Conservation (phyloP, 768 basidiomycete genomes). For the Russula foetens region DNA sequence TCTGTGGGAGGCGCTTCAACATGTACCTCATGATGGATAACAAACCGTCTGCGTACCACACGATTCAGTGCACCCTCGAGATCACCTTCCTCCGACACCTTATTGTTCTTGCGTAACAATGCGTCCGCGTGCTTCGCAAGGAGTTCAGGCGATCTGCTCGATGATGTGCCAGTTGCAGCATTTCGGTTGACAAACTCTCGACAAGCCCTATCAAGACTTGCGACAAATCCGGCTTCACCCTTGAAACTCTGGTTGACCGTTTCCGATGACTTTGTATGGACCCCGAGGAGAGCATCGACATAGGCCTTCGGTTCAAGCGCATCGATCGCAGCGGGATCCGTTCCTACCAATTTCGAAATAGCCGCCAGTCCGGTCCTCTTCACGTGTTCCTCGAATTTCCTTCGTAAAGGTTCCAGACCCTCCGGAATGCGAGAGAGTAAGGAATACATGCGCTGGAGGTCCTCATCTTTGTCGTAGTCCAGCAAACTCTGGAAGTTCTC, state of each 20-base stretch:
- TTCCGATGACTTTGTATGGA: conserved; percentile 87
- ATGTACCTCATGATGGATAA: neutral
- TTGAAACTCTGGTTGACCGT: conserved; percentile 84
- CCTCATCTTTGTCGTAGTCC: conserved; percentile 92
- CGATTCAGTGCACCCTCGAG: conserved; percentile 82
- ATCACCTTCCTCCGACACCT: no score
- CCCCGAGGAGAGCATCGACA: conserved; percentile 84
- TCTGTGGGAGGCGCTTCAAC: conserved; percentile 39
- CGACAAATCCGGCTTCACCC: conserved; percentile 90
- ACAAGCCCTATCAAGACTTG: conserved; percentile 90
- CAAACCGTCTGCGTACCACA: conserved; percentile 76
- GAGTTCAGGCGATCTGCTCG: no score
- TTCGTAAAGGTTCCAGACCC: no score
- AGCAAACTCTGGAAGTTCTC: conserved; percentile 86
- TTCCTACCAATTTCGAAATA: conserved; percentile 59
- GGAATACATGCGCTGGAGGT: conserved; percentile 91
- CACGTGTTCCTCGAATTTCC: conserved; percentile 92
- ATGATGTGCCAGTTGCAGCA: conserved; percentile 74
- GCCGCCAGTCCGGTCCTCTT: conserved; percentile 82
- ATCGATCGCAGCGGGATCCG: conserved; percentile 46
- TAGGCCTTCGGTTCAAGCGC: conserved; percentile 87
- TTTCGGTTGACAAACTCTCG: conserved; percentile 94
- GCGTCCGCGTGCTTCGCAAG: no score
- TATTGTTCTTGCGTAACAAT: no score
- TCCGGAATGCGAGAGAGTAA: conserved; percentile 78